Evolutionary conservation across 306 rosid genomes (phyloP), one percentile per base, ranked within the genome.

Genomic region (Pyrus communis): DNA sequence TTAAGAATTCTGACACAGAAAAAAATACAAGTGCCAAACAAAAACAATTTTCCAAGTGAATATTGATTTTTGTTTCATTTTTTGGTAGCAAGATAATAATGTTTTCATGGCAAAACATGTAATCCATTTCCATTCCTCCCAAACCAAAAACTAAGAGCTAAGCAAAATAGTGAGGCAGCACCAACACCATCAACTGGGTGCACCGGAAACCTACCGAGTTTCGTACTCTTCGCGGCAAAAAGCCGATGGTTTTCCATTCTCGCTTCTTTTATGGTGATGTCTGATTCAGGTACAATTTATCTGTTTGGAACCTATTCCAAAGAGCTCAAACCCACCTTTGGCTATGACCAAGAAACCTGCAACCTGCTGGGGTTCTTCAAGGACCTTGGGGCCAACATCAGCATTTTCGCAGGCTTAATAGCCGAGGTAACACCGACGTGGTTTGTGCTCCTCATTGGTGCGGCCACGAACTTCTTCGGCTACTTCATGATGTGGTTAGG

Each of bases 401-500:
- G 75, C 27, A 43, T 68, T 23, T 25, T 27, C 2, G 30, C 75
- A 0, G 80, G 69, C 18, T 67, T 77, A 5, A 27, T 68, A 55
- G 63, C 28, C 8, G 80, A 69, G 69, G 75, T 58, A 21, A 68
- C 61, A 9, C 69, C 61, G 9, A 38, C 75, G 40, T 43, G 69
- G 80, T 18, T 69, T 66, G 69, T 58, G n/a, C 80, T 77, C 22
- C 51, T 25, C 15, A 42, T 69, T 45, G 75, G 69, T 8, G 58
- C 69, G 46, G 75, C 64, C 46, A 69, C 43, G 75, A 68, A 77
- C 61, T 77, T 77, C 69, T 58, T 59, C 7, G 80, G 74, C 57
- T 67, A 77, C 57, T 38, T 67, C 80, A 77, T 67, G 80, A 77
- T 67, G 27, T 76, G 68, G 74, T 35, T 25, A n/a, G 30, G 68